Percentiles rank a stretch among this genome's conserved stretches.
phyloP scores from a whole-genome alignment of 2,329 filamentous ascomycete genomes.

The Purpureocillium takamizusanense region DNA sequence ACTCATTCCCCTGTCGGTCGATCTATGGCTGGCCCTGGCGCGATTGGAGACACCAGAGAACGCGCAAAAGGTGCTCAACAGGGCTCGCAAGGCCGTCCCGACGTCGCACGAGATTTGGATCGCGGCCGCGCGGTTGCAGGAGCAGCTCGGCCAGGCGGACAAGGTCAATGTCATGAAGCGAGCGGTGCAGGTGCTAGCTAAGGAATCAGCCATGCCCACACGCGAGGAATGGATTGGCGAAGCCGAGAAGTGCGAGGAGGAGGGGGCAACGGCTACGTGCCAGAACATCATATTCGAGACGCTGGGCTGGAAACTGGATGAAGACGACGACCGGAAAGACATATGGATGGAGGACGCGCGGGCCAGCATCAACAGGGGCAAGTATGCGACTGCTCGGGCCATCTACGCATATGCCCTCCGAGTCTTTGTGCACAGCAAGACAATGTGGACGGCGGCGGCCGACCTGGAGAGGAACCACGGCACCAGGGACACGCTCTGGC shows the following conservation, averaged over 20 bases:
- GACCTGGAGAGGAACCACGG: slow-evolving; percentile 89
- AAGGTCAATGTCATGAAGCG: slow-evolving; percentile 92
- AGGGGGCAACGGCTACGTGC: slow-evolving; percentile 80
- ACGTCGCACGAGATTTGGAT: slow-evolving; percentile 97
- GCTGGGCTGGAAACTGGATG: slow-evolving; percentile 84
- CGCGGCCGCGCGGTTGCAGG: slow-evolving; percentile 81
- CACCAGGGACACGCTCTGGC: slow-evolving; percentile 70
- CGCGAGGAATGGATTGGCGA: slow-evolving; percentile 95
- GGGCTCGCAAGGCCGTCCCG: slow-evolving; percentile 84
- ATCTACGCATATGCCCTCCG: slow-evolving; percentile 89
- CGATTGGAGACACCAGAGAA: slow-evolving; percentile 83
- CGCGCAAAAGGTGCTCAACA: slow-evolving; percentile 91
- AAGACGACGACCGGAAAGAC: slow-evolving; percentile 92
- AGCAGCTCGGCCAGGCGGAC: slow-evolving; percentile 69
- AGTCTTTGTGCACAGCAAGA: slow-evolving; percentile 80
- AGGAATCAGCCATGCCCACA: slow-evolving; percentile 92
- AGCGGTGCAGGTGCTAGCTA: slow-evolving; percentile 78
- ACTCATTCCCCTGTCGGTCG: slow-evolving; percentile 85
- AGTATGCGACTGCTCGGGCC: slow-evolving; percentile 82
- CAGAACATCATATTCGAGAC: slow-evolving; percentile 87
- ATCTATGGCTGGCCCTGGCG: slow-evolving; percentile 90
- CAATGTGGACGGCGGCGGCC: slow-evolving; percentile 82
- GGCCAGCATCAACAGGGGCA: slow-evolving; percentile 68
- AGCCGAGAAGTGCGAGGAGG: slow-evolving; percentile 89
- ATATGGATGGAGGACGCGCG: slow-evolving; percentile 94